phyloP scores from a whole-genome alignment of 305 asterid genomes.

The Withania somnifera region DNA sequence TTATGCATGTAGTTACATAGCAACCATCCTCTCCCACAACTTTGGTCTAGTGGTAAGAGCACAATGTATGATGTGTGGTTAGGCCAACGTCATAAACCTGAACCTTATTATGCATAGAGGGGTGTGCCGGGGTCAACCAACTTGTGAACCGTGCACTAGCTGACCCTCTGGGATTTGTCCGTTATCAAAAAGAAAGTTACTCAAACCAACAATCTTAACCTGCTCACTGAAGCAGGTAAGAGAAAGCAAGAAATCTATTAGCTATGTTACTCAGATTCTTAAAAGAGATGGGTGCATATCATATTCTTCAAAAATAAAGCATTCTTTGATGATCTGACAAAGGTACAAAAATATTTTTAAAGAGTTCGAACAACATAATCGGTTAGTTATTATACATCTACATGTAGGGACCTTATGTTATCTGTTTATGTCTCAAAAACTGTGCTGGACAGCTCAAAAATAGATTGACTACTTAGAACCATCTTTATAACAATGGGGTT shows the following conservation, averaged over 20 bases:
- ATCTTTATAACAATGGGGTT: not conserved
- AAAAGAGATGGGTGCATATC: no score
- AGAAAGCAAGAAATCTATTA: not conserved
- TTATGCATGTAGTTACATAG: not conserved
- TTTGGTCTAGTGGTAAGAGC: not conserved
- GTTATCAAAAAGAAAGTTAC: not conserved
- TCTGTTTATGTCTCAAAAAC: not conserved
- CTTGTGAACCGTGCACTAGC: no score
- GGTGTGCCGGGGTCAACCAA: not conserved
- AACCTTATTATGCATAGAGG: not conserved
- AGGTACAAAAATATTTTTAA: no score
- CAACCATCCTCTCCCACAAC: not conserved
- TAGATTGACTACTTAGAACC: constrained; percentile 1
- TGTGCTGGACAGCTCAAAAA: constrained; percentile 6
- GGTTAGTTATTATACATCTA: not conserved
- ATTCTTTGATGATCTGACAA: no score
- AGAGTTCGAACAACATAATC: not conserved
- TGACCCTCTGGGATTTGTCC: not conserved
- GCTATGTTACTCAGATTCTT: no score
- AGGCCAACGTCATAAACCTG: not conserved
- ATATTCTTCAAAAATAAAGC: no score
- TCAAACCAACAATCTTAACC: not conserved
- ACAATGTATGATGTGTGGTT: not conserved
- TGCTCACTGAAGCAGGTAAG: not conserved
- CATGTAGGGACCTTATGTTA: not conserved